These are phyloP conservation scores for Raphanus sativus DNA, from an alignment of 345 rosid species.

Conservation along the genomic window DNA sequence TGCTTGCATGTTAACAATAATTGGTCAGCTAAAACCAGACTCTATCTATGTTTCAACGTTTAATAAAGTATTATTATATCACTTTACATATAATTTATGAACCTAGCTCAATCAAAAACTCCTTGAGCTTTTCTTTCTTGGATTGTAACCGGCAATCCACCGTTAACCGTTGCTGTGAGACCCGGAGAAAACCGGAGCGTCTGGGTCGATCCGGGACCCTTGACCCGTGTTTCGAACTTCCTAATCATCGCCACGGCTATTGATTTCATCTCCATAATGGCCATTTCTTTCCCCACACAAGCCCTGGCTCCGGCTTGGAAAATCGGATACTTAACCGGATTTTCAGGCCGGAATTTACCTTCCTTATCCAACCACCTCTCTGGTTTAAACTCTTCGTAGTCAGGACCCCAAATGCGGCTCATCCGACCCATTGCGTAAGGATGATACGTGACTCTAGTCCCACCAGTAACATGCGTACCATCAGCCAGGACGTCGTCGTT, in stretches of 20 bases:
- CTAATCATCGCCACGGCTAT: slow-evolving; percentile 54
- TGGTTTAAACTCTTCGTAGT: slow-evolving; percentile 67
- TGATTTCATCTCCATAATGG: slow-evolving; percentile 58
- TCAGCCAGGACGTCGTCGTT: slow-evolving; percentile 66
- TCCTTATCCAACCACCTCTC: slow-evolving; percentile 64
- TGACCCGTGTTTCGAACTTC: slow-evolving; percentile 40
- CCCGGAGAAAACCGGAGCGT: slow-evolving; percentile 60
- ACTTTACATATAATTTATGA: slow-evolving; percentile 5
- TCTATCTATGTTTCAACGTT: slow-evolving; percentile 5
- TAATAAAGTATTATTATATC: neutral
- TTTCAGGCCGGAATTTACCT: slow-evolving; percentile 48
- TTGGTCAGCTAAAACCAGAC: slow-evolving; percentile 26
- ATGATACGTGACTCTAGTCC: slow-evolving; percentile 76
- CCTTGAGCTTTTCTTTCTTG: slow-evolving; percentile 34
- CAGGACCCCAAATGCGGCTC: slow-evolving; percentile 66
- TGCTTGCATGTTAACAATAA: slow-evolving; percentile 33
- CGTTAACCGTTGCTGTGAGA: slow-evolving; percentile 70
- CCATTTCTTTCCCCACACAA: slow-evolving; percentile 84
- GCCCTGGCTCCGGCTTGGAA: slow-evolving; percentile 72
- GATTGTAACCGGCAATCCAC: slow-evolving; percentile 66
- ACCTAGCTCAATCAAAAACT: neutral
- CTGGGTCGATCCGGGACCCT: neutral
- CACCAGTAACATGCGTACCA: slow-evolving; percentile 51
- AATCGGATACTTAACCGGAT: slow-evolving; percentile 66
- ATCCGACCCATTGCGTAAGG: slow-evolving; percentile 81